Percentiles rank a stretch among this genome's conserved stretches.
Evolutionary conservation across 2,329 filamentous ascomycete genomes (phyloP).

Genomic region (Microsporum canis): DNA sequence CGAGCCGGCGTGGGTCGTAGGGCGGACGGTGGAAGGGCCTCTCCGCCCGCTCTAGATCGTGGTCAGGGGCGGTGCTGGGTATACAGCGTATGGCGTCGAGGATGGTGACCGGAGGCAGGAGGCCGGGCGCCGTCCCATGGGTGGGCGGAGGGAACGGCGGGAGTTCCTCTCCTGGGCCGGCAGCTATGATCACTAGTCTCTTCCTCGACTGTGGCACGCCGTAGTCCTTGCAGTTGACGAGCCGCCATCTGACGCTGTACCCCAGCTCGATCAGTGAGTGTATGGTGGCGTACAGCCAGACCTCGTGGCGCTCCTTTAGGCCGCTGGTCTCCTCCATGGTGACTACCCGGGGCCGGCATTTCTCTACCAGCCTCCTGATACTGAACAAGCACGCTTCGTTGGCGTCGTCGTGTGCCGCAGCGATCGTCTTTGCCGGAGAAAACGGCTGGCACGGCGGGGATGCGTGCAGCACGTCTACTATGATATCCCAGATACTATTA

Average conservation of each 20-base stretch:
- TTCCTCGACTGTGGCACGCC: constrained; percentile 41
- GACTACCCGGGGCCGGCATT: constrained; percentile 53
- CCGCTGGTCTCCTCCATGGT: constrained; percentile 74
- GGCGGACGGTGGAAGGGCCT: constrained; percentile 23
- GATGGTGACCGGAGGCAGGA: constrained; percentile 33
- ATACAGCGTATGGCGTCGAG: constrained; percentile 32
- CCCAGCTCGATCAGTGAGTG: constrained; percentile 51
- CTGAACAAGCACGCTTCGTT: constrained; percentile 51
- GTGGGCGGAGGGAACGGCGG: constrained; percentile 55
- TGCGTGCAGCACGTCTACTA: constrained; percentile 59
- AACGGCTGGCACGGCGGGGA: constrained; percentile 70
- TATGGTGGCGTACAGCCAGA: constrained; percentile 50
- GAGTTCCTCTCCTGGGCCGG: constrained; percentile 56
- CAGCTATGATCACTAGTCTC: constrained; percentile 42
- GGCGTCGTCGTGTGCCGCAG: constrained; percentile 47
- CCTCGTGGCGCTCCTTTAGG: constrained; percentile 44
- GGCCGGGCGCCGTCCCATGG: constrained; percentile 34
- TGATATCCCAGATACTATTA: constrained; percentile 23
- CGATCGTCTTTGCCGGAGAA: constrained; percentile 57
- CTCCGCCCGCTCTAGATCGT: constrained; percentile 27
- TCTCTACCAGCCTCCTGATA: constrained; percentile 44
- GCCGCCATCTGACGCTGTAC: constrained; percentile 60
- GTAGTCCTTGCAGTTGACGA: constrained; percentile 42
- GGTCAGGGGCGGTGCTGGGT: constrained; percentile 31
- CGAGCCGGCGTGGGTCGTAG: constrained; percentile 42